Percentiles rank a stretch among this genome's conserved stretches.
These are phyloP conservation scores for Chalciporus piperatus DNA, from an alignment of 768 basidiomycete genomes.

Conservation along the genomic window DNA sequence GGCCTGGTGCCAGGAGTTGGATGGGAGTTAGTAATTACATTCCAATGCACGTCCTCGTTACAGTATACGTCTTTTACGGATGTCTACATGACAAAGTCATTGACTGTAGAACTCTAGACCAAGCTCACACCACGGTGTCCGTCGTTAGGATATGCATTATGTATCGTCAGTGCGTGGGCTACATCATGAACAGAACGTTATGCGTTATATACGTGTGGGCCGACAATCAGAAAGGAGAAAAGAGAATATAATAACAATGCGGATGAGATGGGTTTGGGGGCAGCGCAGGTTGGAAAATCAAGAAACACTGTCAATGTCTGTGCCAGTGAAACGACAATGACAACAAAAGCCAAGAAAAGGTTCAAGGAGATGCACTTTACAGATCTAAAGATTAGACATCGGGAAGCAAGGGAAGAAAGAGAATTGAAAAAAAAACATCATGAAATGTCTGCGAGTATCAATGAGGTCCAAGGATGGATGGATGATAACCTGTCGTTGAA, in stretches of 20 bases:
- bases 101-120: too few species aligned
- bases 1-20: too few species aligned
- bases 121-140: too few species aligned
- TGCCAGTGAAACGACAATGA: neutral
- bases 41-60: too few species aligned
- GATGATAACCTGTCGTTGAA: neutral
- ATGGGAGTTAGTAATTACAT: too few species aligned
- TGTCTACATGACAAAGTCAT: too few species aligned
- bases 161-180: conserved; percentile 18
- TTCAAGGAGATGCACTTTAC: conserved; percentile 12
- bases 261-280: neutral
- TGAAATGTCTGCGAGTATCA: neutral
- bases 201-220: conserved; percentile 20
- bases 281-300: conserved; percentile 6
- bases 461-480: neutral
- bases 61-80: too few species aligned
- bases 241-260: neutral
- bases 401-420: neutral
- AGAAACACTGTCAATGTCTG: neutral
- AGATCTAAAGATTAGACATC: conserved; percentile 1
- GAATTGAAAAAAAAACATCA: neutral
- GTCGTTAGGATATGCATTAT: conserved; percentile 12
- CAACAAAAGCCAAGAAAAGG: neutral
- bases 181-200: conserved; percentile 5
- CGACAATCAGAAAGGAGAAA: neutral